These are phyloP conservation scores for Ophiosphaerella korrae DNA, from an alignment of 2,329 filamentous ascomycete species.

Conservation along the genomic window DNA sequence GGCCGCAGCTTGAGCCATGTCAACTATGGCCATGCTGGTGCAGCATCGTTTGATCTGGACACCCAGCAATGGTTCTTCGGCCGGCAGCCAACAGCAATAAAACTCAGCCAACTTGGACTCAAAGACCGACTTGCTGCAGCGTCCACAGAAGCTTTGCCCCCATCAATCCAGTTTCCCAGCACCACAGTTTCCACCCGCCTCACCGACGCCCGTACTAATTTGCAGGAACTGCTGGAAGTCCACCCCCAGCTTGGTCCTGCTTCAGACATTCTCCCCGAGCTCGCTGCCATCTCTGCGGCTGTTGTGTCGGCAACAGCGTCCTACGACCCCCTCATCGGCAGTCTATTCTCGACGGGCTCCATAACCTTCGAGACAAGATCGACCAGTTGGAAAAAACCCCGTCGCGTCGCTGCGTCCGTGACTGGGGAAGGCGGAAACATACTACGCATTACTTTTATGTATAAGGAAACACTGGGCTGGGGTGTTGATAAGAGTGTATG, in stretches of 20 bases:
- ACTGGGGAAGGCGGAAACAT: constrained; percentile 64
- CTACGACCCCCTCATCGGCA: constrained; percentile 49
- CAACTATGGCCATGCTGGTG: constrained; percentile 60
- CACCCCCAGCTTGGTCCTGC: constrained; percentile 33
- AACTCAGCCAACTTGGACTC: constrained; percentile 31
- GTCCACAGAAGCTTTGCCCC: constrained; percentile 19
- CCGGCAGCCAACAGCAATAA: constrained; percentile 39
- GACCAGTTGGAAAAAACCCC: constrained; percentile 31
- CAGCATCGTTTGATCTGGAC: constrained; percentile 55
- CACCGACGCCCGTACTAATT: constrained; percentile 10
- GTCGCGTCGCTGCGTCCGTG: constrained; percentile 39
- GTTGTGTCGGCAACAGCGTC: constrained; percentile 33
- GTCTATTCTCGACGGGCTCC: constrained; percentile 63
- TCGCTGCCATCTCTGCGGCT: constrained; percentile 32
- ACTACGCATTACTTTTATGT: constrained; percentile 60
- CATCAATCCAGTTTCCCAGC: constrained; percentile 12
- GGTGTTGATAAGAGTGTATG: constrained; percentile 50
- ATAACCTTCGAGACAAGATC: constrained; percentile 52
- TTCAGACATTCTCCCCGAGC: constrained; percentile 25
- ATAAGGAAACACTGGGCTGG: constrained; percentile 63
- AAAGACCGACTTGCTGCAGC: constrained; percentile 21
- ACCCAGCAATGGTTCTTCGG: constrained; percentile 56
- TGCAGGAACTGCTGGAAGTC: constrained; percentile 20
- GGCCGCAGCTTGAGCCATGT: constrained; percentile 56
- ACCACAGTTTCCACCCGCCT: not conserved